Base-by-base conservation (phyloP, 768 basidiomycete genomes). In the Amanita exitialis region DNA sequence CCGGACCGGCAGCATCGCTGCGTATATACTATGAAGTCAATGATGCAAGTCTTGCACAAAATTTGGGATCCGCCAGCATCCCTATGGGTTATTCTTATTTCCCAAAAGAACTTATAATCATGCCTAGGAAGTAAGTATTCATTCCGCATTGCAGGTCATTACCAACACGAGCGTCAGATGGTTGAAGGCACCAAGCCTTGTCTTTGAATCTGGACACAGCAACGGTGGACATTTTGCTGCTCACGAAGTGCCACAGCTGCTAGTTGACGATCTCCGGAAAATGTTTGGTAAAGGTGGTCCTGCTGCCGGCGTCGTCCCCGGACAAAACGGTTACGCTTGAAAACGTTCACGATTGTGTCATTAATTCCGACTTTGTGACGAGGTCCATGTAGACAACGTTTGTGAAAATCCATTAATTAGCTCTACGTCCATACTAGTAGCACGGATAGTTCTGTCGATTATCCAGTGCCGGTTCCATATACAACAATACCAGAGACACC, bases 201-300 rank as follows among this genome's bases (percentile, higher is more conserved):
- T 81, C 3, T 79, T 76, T 47, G 69, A 75, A 54, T 63, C 69
- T 3, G 63, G 69, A 13, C 80, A 82, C 46, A 64, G 65, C 1
- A 59, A 59, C 5, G 80, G 81, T 4, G 80, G 81, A 1, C 81
- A 82, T 60, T 82, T 83, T 57, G 75, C 79, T 8, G 71, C 80
- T 0, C 58, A 72, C 53, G 80, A 82, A 55, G 61, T 56, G 38
- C 79, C 81, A 0, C 64, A 71, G 3, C 61, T 62, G 2, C 65
- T 83, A 13, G 79, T 67, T 0, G 66, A 56, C 1, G 81, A 80
- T 56, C 44, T 83, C 43, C 64, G 74, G 27, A 72, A 66, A 56
- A 82, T 82, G 78, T 82, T 80, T 61, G 73, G 72, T 34, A 73
- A 66, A 51, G 73, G 67, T 8, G 75, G 78, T 0, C 69, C 70